Evolutionary conservation across 148 eudicot genomes (phyloP).

Genomic region (Rhododendron molle): DNA sequence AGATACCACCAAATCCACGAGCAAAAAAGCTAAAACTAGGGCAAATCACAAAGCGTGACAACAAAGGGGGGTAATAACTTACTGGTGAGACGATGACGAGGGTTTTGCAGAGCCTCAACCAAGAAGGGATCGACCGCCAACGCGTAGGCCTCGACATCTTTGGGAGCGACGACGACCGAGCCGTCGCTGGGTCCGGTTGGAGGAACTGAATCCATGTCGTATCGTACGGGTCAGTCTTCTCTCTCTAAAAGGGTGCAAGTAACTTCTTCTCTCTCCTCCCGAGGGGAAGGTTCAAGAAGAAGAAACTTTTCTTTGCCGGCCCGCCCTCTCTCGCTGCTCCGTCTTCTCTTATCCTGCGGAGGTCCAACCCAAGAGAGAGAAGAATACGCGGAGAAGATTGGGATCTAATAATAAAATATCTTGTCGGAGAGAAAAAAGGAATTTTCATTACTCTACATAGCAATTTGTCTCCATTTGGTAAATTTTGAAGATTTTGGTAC

Average conservation of each 20-base stretch:
- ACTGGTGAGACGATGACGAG: constrained; percentile 95
- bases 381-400: background rate
- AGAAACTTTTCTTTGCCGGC: constrained; percentile 10
- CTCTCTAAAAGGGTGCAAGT: constrained; percentile 12
- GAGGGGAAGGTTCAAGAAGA: constrained; percentile 37
- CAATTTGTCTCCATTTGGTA: too few species aligned
- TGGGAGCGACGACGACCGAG: constrained; percentile 9
- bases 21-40: background rate
- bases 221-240: background rate
- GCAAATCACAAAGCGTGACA: background rate
- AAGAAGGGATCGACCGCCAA: constrained; percentile 68
- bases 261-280: constrained; percentile 29
- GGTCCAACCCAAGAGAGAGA: background rate
- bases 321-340: background rate
- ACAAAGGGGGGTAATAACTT: constrained; percentile 10
- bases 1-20: background rate
- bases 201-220: constrained; percentile 37
- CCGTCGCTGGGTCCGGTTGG: constrained; percentile 18
- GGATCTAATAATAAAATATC: background rate
- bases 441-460: too few species aligned
- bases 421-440: background rate
- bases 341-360: background rate
- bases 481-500: too few species aligned
- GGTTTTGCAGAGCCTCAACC: constrained; percentile 91
- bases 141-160: constrained; percentile 24